Percentiles rank a stretch among this genome's conserved stretches.
Evolutionary conservation across 441 rosid species (phyloP).

Genomic region (Populus hybrid): DNA sequence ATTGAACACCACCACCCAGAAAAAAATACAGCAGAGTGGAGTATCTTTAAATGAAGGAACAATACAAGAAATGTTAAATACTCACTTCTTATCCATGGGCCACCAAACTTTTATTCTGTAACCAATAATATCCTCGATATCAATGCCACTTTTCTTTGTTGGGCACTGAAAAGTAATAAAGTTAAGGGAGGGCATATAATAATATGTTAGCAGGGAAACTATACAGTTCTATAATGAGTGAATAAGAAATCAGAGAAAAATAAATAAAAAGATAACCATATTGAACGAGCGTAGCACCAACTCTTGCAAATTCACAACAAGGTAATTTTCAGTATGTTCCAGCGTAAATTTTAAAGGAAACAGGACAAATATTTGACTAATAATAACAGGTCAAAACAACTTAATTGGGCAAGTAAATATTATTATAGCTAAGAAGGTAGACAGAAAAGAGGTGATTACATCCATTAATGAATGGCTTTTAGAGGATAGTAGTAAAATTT

Average conservation of each 20-base stretch:
- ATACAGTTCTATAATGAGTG: neutral
- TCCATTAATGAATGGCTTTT: neutral
- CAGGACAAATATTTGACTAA: too few relatives aligned
- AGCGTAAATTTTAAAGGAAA: too few relatives aligned
- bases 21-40: neutral
- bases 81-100: conserved; percentile 99
- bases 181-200: conserved; percentile 26
- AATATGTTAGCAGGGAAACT: neutral
- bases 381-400: neutral
- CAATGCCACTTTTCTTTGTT: conserved; percentile 46
- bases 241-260: neutral
- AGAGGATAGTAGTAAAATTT: neutral
- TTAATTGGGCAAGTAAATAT: neutral
- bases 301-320: neutral
- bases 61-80: neutral
- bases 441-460: neutral
- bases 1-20: neutral
- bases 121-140: conserved; percentile 77
- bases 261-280: neutral
- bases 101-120: conserved; percentile 95
- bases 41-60: neutral
- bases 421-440: neutral
- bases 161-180: conserved; percentile 56
- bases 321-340: neutral
- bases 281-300: too few relatives aligned